Conservation (phyloP, 805 yeast species). For the Metschnikowia amazonensis region DNA sequence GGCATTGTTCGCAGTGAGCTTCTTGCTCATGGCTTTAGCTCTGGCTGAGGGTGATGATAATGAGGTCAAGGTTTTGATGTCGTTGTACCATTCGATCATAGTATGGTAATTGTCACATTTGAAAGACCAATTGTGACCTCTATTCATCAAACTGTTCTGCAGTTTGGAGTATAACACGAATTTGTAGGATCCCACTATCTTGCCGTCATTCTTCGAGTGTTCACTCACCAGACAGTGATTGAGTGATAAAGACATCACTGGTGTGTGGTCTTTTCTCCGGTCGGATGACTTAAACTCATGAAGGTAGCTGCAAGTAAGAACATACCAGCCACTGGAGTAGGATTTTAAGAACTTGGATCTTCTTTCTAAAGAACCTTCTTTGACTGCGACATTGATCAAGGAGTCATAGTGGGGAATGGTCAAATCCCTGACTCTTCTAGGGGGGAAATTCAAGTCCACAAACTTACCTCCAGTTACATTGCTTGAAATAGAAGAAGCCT, state of each 20-base stretch:
- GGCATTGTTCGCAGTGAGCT: conserved; percentile 11
- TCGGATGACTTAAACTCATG: conserved; percentile 88
- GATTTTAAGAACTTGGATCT: conserved; percentile 88
- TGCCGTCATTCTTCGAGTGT: conserved; percentile 70
- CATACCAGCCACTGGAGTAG: conserved; percentile 89
- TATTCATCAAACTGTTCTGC: conserved; percentile 67
- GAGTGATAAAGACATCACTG: conserved; percentile 77
- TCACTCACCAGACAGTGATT: conserved; percentile 80
- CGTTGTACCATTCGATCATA: conserved; percentile 84
- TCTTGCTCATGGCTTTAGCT: conserved; percentile 38
- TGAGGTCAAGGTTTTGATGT: conserved; percentile 62
- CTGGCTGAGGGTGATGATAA: conserved; percentile 59
- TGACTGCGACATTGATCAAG: conserved; percentile 57
- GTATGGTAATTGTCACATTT: conserved; percentile 76
- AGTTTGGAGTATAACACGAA: conserved; percentile 73
- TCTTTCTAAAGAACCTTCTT: conserved; percentile 81
- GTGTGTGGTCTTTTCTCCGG: conserved; percentile 73
- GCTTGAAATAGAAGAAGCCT: conserved; percentile 25
- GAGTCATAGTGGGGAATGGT: conserved; percentile 66
- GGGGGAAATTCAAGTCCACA: conserved; percentile 37
- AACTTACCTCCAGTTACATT: conserved; percentile 33
- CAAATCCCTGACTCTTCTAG: conserved; percentile 46
- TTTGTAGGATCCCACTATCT: conserved; percentile 56
- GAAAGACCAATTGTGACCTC: conserved; percentile 94
- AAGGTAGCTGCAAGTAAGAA: conserved; percentile 78